Base-by-base conservation (phyloP, 176 grass and related monocot species). In the Thinopyrum elongatum region DNA sequence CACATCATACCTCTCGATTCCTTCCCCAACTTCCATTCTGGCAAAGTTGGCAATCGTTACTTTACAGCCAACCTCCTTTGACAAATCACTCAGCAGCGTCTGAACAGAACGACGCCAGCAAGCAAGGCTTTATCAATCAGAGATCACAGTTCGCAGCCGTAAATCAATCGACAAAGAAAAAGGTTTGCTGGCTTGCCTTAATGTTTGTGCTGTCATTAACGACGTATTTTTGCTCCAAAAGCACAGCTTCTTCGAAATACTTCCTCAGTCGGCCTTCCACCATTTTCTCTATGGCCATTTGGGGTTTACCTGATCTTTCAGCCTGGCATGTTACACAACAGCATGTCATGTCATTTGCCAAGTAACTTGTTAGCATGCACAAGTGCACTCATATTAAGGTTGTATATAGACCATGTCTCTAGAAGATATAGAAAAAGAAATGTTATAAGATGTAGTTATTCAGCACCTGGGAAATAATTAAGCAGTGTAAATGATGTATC, bases 261-360 rank as follows among this genome's bases (percentile, higher is more conserved):
- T 98, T 95, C 76, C 92, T 92, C 63, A 98, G 80, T 82, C 93
- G 92, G 17, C 93, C 93, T 92, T 98, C 96, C 36, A 94, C 93
- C 96, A 98, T 98, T 84, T 98, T 98, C 74, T 98, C 96, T 83
- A 98, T 94, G 41, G 92, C 96, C 86, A 94, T 91, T 87, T 92
- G 92, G 16, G 96, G 85, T 79, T 98, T 98, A 69, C 93, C 93
- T 82, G 90, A 98, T 76, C 86, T 93, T 94, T 95, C 82, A 58
- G 96, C 96, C 96, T 98, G 69, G 53, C 29, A 89, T 46, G 70
- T 36, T 79, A 78, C 76, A 69, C 9, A 65, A 76, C 10, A 27
- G 41, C 49, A 83, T 60, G 79, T 11, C 65, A 82, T 69, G 74
- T 82, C 5, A 26, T 75, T 67, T 79, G 26, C 60, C 29, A 74